Evolutionary conservation across 768 basidiomycete genomes (phyloP).

Genomic region (Pleurotus giganteus): DNA sequence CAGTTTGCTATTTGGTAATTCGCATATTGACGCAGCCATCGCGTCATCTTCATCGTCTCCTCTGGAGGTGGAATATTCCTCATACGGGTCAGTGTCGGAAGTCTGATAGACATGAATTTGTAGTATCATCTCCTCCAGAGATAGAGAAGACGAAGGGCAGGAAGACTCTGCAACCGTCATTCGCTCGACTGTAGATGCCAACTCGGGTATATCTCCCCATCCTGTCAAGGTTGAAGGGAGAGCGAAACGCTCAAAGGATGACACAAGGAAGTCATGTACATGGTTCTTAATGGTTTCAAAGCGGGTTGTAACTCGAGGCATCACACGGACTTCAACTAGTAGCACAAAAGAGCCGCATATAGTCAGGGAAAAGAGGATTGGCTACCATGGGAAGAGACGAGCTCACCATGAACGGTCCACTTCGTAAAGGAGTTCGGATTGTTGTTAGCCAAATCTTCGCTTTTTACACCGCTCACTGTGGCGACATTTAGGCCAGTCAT

Average conservation of each 20-base stretch:
- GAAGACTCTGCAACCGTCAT: slow-evolving; percentile 72
- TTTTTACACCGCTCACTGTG: neutral
- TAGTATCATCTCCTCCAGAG: slow-evolving; percentile 57
- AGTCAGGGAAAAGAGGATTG: neutral
- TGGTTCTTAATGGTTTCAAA: slow-evolving; percentile 71
- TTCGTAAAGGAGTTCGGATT: neutral
- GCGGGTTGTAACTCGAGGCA: slow-evolving; percentile 63
- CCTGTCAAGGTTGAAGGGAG: slow-evolving; percentile 72
- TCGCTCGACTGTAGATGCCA: slow-evolving; percentile 72
- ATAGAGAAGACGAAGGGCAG: slow-evolving; percentile 51
- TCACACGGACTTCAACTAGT: slow-evolving; percentile 82
- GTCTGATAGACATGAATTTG: slow-evolving; percentile 91
- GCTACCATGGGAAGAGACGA: neutral
- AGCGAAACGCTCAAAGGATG: slow-evolving; percentile 59
- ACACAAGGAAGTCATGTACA: slow-evolving; percentile 53
- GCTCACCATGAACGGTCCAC: slow-evolving; percentile 16
- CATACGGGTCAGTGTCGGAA: slow-evolving; percentile 59
- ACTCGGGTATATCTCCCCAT: slow-evolving; percentile 74
- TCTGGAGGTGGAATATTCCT: slow-evolving; percentile 69
- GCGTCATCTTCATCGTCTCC: slow-evolving; percentile 51
- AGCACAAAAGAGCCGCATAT: slow-evolving; percentile 2
- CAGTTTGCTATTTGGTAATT: slow-evolving; percentile 78
- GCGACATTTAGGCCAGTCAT: neutral
- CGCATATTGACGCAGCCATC: slow-evolving; percentile 86
- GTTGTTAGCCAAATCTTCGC: neutral